Evolutionary conservation across 495 filamentous ascomycete species (phyloP).

Genomic region (Podospora bellae-mahoneyi): DNA sequence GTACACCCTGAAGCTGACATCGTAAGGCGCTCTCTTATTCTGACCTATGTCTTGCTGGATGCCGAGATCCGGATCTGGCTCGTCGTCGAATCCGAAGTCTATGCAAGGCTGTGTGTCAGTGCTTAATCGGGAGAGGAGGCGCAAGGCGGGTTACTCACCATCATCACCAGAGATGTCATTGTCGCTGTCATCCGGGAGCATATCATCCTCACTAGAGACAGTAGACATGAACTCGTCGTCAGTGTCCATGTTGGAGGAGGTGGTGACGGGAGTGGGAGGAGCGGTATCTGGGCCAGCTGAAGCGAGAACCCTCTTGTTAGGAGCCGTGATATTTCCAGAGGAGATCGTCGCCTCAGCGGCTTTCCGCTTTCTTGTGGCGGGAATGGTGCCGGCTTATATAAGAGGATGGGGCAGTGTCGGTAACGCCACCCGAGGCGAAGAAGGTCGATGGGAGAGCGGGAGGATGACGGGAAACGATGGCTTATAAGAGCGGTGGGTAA

Average conservation of each 20-base stretch:
- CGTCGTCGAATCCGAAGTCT: conserved; percentile 68
- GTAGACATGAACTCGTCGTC: conserved; percentile 94
- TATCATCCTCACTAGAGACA: conserved; percentile 72
- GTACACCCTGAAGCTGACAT: conserved; percentile 79
- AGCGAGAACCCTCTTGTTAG: conserved; percentile 53
- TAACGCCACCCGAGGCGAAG: conserved; percentile 16
- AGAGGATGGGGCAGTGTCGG: conserved; percentile 9
- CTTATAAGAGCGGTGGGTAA: neutral
- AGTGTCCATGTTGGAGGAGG: conserved; percentile 76
- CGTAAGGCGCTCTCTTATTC: conserved; percentile 69
- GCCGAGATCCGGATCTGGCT: conserved; percentile 69
- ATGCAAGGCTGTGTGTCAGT: conserved; percentile 22
- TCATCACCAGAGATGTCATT: conserved; percentile 70
- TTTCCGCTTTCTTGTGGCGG: conserved; percentile 79
- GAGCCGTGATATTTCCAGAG: conserved; percentile 38
- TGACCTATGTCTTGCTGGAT: conserved; percentile 73
- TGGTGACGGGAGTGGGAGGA: conserved; percentile 59
- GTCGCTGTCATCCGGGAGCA: conserved; percentile 72
- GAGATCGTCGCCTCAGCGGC: conserved; percentile 71
- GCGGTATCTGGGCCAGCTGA: conserved; percentile 45
- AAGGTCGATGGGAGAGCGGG: conserved; percentile 1
- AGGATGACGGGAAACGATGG: neutral
- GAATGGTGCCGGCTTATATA: conserved; percentile 51
- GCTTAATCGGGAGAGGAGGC: neutral
- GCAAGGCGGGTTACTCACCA: conserved; percentile 51